Conservation (phyloP, 176 grass and related monocot genomes). For the Otatea glauca region DNA sequence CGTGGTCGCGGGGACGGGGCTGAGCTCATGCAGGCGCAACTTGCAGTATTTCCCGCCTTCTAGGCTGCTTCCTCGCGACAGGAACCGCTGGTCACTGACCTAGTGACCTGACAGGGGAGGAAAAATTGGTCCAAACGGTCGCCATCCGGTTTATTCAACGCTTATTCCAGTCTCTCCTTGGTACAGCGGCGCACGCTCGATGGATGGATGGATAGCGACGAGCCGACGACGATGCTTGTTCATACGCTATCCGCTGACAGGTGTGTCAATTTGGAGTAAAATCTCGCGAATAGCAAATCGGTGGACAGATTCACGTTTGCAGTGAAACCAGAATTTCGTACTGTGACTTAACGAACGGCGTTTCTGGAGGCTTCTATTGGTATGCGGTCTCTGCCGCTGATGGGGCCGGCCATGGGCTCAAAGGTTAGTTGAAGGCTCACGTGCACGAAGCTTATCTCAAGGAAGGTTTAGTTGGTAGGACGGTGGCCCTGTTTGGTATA, state of each 20-base stretch:
- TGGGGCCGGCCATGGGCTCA: neutral
- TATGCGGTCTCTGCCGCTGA: neutral
- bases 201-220: neutral
- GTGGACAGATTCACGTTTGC: no score
- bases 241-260: neutral
- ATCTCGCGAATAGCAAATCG: no score
- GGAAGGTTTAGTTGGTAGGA: no score
- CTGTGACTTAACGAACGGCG: no score
- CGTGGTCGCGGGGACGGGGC: neutral
- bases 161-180: conserved; percentile 13
- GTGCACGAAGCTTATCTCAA: no score
- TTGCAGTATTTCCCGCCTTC: conserved; percentile 15
- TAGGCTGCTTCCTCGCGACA: conserved; percentile 40
- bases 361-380: neutral
- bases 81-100: conserved; percentile 5
- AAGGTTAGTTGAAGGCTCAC: no score
- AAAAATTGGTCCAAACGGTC: neutral
- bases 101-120: neutral
- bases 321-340: no score
- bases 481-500: no score
- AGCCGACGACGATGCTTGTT: neutral
- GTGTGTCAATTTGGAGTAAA: no score
- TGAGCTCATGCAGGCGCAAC: neutral
- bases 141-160: neutral
- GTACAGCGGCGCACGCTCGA: neutral